phyloP scores from a whole-genome alignment of 495 filamentous ascomycete genomes.

The Penicillium pulvis region DNA sequence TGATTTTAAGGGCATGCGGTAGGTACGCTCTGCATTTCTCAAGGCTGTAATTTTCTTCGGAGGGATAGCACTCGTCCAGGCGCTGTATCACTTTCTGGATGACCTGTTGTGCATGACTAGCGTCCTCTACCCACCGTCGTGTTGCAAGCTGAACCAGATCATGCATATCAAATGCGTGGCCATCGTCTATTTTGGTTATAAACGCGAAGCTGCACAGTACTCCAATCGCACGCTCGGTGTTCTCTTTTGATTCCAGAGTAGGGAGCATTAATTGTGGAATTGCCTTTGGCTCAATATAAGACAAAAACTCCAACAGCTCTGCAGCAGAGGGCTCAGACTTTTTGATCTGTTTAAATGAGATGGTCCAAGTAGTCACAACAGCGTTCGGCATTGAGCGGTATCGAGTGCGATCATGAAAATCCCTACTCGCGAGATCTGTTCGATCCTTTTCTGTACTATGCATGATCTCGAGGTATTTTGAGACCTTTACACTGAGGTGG shows the following conservation, averaged over 20 bases:
- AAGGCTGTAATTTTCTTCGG: slow-evolving; percentile 29
- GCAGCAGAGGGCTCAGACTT: slow-evolving; percentile 35
- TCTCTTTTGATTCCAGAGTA: slow-evolving; percentile 13
- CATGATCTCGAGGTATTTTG: slow-evolving; percentile 45
- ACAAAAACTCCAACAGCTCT: slow-evolving; percentile 43
- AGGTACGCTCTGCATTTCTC: slow-evolving; percentile 34
- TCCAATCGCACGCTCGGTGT: slow-evolving; percentile 27
- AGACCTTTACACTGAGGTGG: slow-evolving; percentile 32
- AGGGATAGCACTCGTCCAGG: slow-evolving; percentile 32
- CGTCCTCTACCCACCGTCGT: slow-evolving; percentile 31
- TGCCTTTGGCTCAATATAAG: slow-evolving; percentile 43
- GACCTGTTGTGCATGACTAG: slow-evolving; percentile 9
- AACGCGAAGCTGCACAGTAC: slow-evolving; percentile 32
- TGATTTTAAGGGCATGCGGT: slow-evolving; percentile 30
- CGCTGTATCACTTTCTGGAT: slow-evolving; percentile 20
- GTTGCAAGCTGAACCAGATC: slow-evolving; percentile 49
- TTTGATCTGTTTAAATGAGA: slow-evolving; percentile 52
- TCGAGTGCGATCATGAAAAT: slow-evolving; percentile 46
- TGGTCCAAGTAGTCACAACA: slow-evolving; percentile 50
- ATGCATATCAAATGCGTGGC: slow-evolving; percentile 40
- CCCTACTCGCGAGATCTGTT: slow-evolving; percentile 38
- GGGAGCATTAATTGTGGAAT: slow-evolving; percentile 31
- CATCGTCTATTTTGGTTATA: slow-evolving; percentile 20
- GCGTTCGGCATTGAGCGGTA: slow-evolving; percentile 46
- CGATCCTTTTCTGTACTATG: slow-evolving; percentile 37